Conservation (phyloP, 2,329 filamentous ascomycete genomes). For the Pestalotiopsis sp. region DNA sequence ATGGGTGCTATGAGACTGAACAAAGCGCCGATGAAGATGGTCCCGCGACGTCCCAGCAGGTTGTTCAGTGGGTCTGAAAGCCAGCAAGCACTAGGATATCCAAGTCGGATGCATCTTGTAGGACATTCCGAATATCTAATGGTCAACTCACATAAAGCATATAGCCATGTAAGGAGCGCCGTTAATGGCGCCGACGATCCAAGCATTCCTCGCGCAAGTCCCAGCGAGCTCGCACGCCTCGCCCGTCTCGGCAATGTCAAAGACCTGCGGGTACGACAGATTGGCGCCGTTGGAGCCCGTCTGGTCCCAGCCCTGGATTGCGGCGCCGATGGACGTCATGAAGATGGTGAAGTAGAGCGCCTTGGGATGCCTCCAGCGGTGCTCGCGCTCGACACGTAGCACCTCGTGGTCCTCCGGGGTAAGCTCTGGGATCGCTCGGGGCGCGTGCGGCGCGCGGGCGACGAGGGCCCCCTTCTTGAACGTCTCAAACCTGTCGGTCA, state of each 20-base stretch:
- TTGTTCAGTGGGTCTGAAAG: conserved; percentile 63
- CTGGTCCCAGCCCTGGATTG: neutral
- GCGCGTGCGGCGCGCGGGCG: neutral
- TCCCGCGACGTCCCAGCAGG: conserved; percentile 58
- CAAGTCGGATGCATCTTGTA: neutral
- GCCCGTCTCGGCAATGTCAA: neutral
- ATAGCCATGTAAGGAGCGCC: neutral
- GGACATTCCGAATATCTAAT: neutral
- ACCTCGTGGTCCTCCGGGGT: neutral
- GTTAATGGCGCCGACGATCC: neutral
- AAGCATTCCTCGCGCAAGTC: neutral
- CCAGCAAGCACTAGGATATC: conserved; percentile 51
- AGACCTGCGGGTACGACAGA: neutral
- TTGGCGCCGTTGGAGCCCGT: neutral
- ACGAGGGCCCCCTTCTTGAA: neutral
- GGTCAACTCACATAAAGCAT: neutral
- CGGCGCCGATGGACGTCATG: neutral
- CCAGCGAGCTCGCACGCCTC: neutral
- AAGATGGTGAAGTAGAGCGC: neutral
- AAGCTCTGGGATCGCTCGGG: neutral
- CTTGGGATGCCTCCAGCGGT: neutral
- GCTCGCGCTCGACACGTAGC: neutral
- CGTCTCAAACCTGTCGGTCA: neutral
- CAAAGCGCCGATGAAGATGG: conserved; percentile 63
- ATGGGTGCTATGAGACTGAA: conserved; percentile 64